phyloP scores from a whole-genome alignment of 1,284 basidiomycete genomes.

The Peniophora sp. region DNA sequence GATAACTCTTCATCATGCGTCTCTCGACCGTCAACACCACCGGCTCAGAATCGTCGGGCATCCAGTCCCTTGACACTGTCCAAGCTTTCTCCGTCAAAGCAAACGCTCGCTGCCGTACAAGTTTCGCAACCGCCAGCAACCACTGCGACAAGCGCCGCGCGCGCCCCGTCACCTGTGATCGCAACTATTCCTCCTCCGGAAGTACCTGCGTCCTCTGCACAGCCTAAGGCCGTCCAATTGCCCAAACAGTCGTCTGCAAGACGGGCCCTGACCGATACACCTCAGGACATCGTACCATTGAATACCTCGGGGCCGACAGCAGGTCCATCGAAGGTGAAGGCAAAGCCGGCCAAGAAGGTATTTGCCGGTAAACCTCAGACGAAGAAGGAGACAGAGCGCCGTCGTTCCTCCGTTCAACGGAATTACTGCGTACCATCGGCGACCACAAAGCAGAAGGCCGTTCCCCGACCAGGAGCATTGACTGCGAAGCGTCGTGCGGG shows the following conservation, averaged over 20 bases:
- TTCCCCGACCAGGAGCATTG: not conserved
- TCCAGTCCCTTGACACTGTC: constrained; percentile 10
- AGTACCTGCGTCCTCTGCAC: not conserved
- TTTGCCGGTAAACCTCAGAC: not conserved
- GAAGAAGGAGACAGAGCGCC: not conserved
- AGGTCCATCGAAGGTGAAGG: too few species aligned
- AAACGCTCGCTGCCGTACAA: too few species aligned
- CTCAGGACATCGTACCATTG: too few species aligned
- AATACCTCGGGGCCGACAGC: too few species aligned
- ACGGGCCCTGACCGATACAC: too few species aligned
- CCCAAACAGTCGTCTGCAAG: too few species aligned
- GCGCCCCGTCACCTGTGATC: constrained; percentile 21
- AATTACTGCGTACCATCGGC: not conserved
- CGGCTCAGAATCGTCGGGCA: constrained; percentile 12
- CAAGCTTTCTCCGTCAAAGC: constrained; percentile 11
- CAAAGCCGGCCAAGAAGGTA: not conserved
- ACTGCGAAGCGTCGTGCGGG: not conserved
- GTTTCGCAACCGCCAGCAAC: too few species aligned
- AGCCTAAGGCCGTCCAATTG: too few species aligned
- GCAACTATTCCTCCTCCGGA: not conserved
- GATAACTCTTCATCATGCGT: not conserved
- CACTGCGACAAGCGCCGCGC: too few species aligned
- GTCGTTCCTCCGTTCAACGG: not conserved
- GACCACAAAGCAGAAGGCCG: not conserved
- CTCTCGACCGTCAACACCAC: too few species aligned